Evolutionary conservation across 2,329 filamentous ascomycete species (phyloP).

Genomic region (Ascochyta koolunga): DNA sequence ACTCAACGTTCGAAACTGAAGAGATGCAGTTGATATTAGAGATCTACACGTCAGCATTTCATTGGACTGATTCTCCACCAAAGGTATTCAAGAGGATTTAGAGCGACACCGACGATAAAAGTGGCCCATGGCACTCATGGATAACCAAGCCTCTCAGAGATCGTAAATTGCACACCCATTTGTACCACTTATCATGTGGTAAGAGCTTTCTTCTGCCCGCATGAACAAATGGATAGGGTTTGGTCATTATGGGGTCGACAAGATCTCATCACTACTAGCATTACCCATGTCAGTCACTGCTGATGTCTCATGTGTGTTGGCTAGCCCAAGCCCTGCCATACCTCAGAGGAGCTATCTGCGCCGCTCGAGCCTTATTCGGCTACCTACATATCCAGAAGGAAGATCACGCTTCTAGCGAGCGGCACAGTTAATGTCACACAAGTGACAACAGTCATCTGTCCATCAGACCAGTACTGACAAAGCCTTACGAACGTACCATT

Average conservation of each 20-base stretch:
- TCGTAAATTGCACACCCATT: no score
- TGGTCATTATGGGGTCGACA: background rate
- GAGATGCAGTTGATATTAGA: conserved; percentile 3
- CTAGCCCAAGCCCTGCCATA: background rate
- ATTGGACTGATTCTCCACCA: conserved; percentile 4
- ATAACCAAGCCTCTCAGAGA: no score
- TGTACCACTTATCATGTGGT: no score
- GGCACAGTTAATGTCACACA: background rate
- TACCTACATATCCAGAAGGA: background rate
- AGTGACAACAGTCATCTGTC: background rate
- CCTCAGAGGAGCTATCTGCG: background rate
- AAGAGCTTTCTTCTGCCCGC: no score
- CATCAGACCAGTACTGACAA: background rate
- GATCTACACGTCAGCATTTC: conserved; percentile 9
- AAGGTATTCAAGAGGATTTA: background rate
- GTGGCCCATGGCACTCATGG: background rate
- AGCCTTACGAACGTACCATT: background rate
- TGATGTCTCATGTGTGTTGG: background rate
- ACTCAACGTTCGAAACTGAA: background rate
- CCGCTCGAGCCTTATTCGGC: background rate
- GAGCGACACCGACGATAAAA: background rate
- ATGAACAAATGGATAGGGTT: background rate
- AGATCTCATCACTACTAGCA: background rate
- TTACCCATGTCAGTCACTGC: background rate
- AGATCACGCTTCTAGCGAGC: background rate